Evolutionary conservation across 768 basidiomycete genomes (phyloP).

Genomic region (Podaxis pistillaris): DNA sequence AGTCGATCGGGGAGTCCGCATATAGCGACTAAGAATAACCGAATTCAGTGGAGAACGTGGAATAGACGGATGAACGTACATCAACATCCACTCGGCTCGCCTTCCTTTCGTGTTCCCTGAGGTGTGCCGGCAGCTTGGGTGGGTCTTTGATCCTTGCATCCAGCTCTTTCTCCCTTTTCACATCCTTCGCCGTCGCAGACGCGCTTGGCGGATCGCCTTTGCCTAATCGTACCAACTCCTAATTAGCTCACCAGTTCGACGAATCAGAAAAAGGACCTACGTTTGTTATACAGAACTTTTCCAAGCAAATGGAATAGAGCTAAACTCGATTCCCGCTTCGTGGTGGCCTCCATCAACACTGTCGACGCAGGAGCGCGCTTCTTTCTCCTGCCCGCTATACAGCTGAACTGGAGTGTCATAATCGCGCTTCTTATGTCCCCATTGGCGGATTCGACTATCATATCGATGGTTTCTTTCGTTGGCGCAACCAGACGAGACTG

Average conservation of each 20-base stretch:
- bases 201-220: constrained; percentile 67
- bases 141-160: constrained; percentile 57
- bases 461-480: constrained; percentile 67
- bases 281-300: constrained; percentile 93
- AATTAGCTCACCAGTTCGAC: background rate
- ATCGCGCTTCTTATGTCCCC: constrained; percentile 94
- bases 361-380: constrained; percentile 31
- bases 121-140: constrained; percentile 54
- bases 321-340: constrained; percentile 81
- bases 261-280: constrained; percentile 41
- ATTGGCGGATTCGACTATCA: constrained; percentile 75
- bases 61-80: constrained; percentile 18
- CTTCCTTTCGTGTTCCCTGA: constrained; percentile 58
- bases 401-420: constrained; percentile 91
- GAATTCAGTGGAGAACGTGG: background rate
- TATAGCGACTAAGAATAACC: constrained; percentile 56
- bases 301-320: constrained; percentile 91
- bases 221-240: constrained; percentile 39
- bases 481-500: constrained; percentile 32
- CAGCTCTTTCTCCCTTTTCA: constrained; percentile 55
- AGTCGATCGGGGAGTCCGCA: constrained; percentile 87
- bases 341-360: constrained; percentile 67
- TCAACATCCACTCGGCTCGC: constrained; percentile 77
- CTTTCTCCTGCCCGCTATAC: constrained; percentile 40
- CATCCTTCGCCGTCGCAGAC: constrained; percentile 60